Percentiles rank a stretch among this genome's conserved stretches.
Conservation (phyloP, 352 stramenopile genomes). For the Phytophthora constricta region DNA sequence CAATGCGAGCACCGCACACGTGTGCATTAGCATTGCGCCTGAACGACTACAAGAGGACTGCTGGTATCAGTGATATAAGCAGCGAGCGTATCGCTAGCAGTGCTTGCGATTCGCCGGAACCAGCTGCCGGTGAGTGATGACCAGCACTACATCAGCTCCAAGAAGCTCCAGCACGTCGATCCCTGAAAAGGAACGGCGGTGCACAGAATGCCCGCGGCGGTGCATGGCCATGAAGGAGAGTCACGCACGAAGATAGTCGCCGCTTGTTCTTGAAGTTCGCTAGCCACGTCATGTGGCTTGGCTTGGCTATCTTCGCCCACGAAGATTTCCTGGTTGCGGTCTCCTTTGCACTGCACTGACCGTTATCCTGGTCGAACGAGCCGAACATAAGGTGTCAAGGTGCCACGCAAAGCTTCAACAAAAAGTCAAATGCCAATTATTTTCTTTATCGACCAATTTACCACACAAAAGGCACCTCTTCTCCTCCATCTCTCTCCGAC, state of each 20-base stretch:
- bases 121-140: neutral
- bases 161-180: neutral
- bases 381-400: no score
- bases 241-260: constrained; percentile 9
- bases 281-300: no score
- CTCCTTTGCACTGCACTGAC: no score
- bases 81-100: no score
- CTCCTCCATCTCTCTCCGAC: constrained; percentile 7
- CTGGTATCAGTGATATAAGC: no score
- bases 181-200: neutral
- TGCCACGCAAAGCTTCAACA: constrained; percentile 16
- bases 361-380: no score
- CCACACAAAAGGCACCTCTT: constrained; percentile 24
- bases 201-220: neutral
- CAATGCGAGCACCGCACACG: no score
- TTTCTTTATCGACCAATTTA: constrained; percentile 43
- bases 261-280: neutral
- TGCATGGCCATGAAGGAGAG: constrained; percentile 21
- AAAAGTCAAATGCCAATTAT: constrained; percentile 36
- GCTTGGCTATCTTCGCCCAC: no score
- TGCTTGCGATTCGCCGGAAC: neutral
- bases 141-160: neutral
- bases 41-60: neutral
- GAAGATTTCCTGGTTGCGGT: no score
- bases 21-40: neutral